Conservation (phyloP, 176 grass and related monocot genomes). For the Ensete glaucum region DNA sequence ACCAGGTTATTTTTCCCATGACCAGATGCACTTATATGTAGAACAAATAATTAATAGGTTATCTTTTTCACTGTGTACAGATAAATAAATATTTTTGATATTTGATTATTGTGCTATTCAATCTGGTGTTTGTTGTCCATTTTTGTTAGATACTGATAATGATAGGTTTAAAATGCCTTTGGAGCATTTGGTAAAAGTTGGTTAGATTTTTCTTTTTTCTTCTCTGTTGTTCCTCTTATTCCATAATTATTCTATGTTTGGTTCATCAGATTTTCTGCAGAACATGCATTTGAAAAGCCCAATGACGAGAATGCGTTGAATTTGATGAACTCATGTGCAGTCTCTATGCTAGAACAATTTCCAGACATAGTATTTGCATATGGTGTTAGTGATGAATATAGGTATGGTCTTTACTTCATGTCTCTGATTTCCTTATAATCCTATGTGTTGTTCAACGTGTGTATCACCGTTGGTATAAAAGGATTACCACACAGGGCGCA, state of each 20-base stretch:
- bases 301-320: conserved; percentile 57
- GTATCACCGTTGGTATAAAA: too few species aligned
- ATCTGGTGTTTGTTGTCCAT: too few species aligned
- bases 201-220: background rate
- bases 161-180: too few species aligned
- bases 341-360: conserved; percentile 63
- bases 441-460: background rate
- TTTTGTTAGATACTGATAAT: too few species aligned
- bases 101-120: too few species aligned
- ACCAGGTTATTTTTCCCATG: background rate
- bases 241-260: conserved; percentile 20
- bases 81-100: too few species aligned
- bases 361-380: conserved; percentile 88
- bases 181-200: too few species aligned
- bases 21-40: background rate
- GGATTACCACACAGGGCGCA: too few species aligned
- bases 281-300: conserved; percentile 74
- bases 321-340: conserved; percentile 70
- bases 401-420: conserved; percentile 34
- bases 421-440: background rate
- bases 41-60: background rate
- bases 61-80: background rate
- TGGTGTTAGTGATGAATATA: conserved; percentile 92
- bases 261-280: conserved; percentile 58
- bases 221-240: background rate